Conservation (phyloP, 345 rosid species). For the Heritiera littoralis region DNA sequence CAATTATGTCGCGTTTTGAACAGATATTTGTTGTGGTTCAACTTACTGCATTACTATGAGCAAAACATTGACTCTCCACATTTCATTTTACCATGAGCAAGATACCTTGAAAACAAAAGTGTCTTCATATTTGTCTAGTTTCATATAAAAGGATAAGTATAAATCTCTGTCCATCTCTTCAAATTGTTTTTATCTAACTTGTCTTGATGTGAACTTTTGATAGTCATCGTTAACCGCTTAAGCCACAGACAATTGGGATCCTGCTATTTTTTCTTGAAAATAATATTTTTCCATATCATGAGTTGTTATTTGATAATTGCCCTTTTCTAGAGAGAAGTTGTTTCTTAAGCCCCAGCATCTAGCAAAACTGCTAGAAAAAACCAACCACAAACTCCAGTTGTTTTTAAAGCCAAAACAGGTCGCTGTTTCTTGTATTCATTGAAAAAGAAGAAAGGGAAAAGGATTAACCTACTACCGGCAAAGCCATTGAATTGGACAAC, state of each 20-base stretch:
- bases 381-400: background rate
- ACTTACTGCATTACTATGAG: background rate
- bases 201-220: background rate
- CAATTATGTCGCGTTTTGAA: background rate
- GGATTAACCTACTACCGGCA: background rate
- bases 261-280: background rate
- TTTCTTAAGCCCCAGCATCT: background rate
- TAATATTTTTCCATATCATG: background rate
- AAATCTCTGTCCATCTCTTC: background rate
- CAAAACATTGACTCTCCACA: background rate
- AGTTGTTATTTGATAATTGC: background rate
- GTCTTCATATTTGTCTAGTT: background rate
- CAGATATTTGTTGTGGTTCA: background rate
- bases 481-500: background rate
- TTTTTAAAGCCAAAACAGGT: background rate
- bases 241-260: background rate
- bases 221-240: background rate
- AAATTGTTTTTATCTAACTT: background rate
- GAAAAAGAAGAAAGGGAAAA: background rate
- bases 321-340: background rate
- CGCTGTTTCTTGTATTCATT: background rate
- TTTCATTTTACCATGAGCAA: background rate
- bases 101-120: background rate
- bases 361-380: background rate
- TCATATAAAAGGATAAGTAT: background rate